Evolutionary conservation across 805 yeast species (phyloP), one percentile per base, ranked within the genome.

Genomic region (Myxozyma sirexii): DNA sequence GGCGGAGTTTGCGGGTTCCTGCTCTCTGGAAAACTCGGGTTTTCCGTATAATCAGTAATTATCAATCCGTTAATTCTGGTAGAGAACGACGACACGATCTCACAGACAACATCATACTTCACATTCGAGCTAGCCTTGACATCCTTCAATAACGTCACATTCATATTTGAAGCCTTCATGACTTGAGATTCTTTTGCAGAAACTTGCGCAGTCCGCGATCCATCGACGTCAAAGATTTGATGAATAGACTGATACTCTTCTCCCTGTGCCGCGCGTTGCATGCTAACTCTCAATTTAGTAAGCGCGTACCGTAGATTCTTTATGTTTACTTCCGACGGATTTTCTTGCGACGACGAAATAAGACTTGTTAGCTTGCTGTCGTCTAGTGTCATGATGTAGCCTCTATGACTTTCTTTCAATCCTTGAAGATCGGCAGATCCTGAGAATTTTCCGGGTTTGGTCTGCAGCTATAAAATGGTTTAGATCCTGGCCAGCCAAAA

Each of bases 21-120:
- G 7, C 19, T 13, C 5, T 4, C 7, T 17, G 33, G 52, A 23
- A 48, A 48, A 17, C 19, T 13, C 6, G 42, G 17, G 23, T 48
- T 48, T 26, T 48, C 52, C 5, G 52, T 29, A 37, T 31, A 48
- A 35, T 48, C 52, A 4, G 52, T 48, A 15, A 48, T 23, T 5
- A 48, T 39, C 10, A 35, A 8, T 35, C 52, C 52, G 7, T 23
- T 23, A 21, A 13, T 3, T 3, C 6, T n/a, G 10, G 31, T 13
- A 21, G 31, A n/a, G n/a, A 48, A 48, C 7, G 19, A 24, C 10
- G 21, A 12, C 10, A 48, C 43, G 5, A 31, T 21, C 31, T 31
- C 38, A 43, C 52, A 35, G 17, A 48, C 21, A n/a, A 35, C 24
- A n/a, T 39, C 17, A 10, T 12, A 35, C 15, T 35, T 48, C 10